These are phyloP conservation scores for Cyberlindnera sargentensis DNA, from an alignment of 805 yeast genomes.

Conservation along the genomic window DNA sequence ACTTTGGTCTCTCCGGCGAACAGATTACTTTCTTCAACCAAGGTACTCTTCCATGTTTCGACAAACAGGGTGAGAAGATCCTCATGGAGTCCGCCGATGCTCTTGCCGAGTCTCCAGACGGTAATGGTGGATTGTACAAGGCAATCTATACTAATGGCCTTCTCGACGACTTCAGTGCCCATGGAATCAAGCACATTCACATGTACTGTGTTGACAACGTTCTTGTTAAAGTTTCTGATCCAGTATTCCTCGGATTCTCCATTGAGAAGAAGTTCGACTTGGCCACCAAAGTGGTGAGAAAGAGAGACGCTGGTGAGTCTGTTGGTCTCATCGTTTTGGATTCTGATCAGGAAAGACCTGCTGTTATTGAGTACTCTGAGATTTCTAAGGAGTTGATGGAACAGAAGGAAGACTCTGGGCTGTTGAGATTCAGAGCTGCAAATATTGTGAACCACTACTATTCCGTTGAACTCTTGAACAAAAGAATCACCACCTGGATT, in stretches of 20 bases:
- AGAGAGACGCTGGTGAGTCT: slow-evolving; percentile 77
- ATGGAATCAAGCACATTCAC: slow-evolving; percentile 82
- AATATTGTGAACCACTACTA: slow-evolving; percentile 97
- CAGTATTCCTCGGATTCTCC: slow-evolving; percentile 77
- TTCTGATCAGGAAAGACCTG: slow-evolving; percentile 48
- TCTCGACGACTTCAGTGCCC: slow-evolving; percentile 55
- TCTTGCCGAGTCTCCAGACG: slow-evolving; percentile 89
- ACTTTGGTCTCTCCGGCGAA: slow-evolving; percentile 58
- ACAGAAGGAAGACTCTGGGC: slow-evolving; percentile 49
- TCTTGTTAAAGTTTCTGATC: slow-evolving; percentile 89
- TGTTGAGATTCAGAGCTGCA: slow-evolving; percentile 81
- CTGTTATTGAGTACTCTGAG: slow-evolving; percentile 94
- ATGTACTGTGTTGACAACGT: slow-evolving; percentile 97
- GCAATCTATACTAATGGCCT: slow-evolving; percentile 64
- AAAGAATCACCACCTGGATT: slow-evolving; percentile 64
- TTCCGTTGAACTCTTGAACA: slow-evolving; percentile 62
- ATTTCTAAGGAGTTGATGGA: slow-evolving; percentile 69
- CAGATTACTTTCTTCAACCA: slow-evolving; percentile 84
- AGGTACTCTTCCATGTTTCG: slow-evolving; percentile 90
- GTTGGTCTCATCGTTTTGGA: slow-evolving; percentile 88
- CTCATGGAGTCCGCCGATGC: slow-evolving; percentile 48
- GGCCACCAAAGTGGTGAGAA: slow-evolving; percentile 93
- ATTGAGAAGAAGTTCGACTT: slow-evolving; percentile 57
- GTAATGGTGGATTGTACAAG: slow-evolving; percentile 93
- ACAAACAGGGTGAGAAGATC: slow-evolving; percentile 59